Evolutionary conservation across 306 rosid species (phyloP), one percentile per base, ranked within the genome.

Genomic region (Boehmeria nivea): DNA sequence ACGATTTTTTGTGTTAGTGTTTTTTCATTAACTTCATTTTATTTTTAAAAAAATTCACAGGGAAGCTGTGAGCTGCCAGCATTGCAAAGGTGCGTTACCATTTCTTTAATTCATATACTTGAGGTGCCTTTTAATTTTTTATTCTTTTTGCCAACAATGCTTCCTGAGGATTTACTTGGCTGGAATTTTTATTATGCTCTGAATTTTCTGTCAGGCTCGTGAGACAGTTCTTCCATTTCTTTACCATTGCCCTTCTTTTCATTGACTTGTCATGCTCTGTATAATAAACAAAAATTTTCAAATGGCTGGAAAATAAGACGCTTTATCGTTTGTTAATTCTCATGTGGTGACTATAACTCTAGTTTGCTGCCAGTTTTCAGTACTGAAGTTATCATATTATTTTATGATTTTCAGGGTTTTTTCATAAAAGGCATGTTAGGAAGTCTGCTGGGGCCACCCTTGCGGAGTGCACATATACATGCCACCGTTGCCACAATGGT

Each of bases 361-460:
- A 4, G 16, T 1, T 19, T 45, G 11, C 31, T 38, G 24, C 15
- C 38, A 38, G 16, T 14, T 8, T 7, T 56, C 7, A 44, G 5
- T 56, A 13, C 28, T 12, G 6, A 10, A 40, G 24, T 37, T 24
- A 18, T 25, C 6, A n/a, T 53, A 15, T 62, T 43, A 72, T 54
- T 65, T 27, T 46, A 27, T 59, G 50, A 54, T 45, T 16, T 70
- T 54, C 76, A 91, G 99, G 96, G 46, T 71, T 75, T 74, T 91
- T 85, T 60, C 99, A 91, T 72, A 91, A 83, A 86, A 78, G 76
- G 77, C 99, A 91, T 81, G 93, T 51, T 60, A 82, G 63, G 72
- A 84, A 75, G 72, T 84, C 76, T 57, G 76, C 76, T 34, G 80
- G 85, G 61, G 72, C 86, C 28, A 21, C 43, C 42, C 59, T 67